A percentile compares a stretch with the other conserved stretches of the same genome.
These are phyloP conservation scores for Aspergillus pseudoglaucus DNA, from an alignment of 2,329 filamentous ascomycete genomes.

Conservation along the genomic window DNA sequence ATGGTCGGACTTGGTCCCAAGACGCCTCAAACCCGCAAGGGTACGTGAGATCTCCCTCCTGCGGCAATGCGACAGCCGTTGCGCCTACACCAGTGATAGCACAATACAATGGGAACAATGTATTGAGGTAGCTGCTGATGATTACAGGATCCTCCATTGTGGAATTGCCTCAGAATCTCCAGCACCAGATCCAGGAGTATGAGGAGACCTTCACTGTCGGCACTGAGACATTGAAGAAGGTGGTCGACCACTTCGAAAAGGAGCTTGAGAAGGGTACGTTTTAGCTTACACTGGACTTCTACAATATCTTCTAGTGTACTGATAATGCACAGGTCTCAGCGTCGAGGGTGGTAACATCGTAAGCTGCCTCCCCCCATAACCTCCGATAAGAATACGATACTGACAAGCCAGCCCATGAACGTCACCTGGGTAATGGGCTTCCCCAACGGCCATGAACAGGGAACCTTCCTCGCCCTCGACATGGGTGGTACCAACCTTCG, in stretches of 20 bases:
- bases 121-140: not conserved
- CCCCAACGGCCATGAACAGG: constrained; percentile 79
- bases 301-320: not conserved
- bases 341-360: constrained; percentile 91
- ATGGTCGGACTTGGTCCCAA: constrained; percentile 63
- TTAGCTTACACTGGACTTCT: constrained; percentile 1
- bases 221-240: constrained; percentile 73
- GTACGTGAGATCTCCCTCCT: constrained; percentile 44
- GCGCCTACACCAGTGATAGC: too few relatives aligned
- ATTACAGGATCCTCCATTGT: constrained; percentile 69
- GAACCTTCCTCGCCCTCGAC: constrained; percentile 82
- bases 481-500: constrained; percentile 96
- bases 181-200: constrained; percentile 72
- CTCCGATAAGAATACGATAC: constrained; percentile 5
- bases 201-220: constrained; percentile 80
- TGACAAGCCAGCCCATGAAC: constrained; percentile 74
- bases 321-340: constrained; percentile 57
- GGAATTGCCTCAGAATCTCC: constrained; percentile 79
- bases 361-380: constrained; percentile 30
- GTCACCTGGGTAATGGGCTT: constrained; percentile 92
- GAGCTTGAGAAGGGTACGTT: constrained; percentile 76
- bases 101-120: too few relatives aligned
- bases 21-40: constrained; percentile 64
- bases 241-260: constrained; percentile 80
- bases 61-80: too few relatives aligned